Conservation (phyloP, 352 stramenopile genomes). For the Pelagophyceae sp. region DNA sequence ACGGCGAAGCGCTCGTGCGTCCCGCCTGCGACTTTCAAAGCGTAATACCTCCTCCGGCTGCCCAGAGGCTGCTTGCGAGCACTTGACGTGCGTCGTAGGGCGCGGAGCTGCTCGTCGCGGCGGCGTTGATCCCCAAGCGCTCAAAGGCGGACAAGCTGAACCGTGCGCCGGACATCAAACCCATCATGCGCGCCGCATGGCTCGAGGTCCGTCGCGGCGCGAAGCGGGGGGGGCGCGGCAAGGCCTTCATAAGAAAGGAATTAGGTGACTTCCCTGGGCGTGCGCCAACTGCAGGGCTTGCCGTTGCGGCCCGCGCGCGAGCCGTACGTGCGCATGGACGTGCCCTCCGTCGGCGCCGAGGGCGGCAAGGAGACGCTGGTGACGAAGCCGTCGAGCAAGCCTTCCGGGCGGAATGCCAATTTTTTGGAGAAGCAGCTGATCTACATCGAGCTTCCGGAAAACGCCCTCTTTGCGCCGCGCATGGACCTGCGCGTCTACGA, state of each 20-base stretch:
- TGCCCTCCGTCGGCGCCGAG: constrained; percentile 3
- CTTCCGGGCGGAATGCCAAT: constrained; percentile 21
- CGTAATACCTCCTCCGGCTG: too few species aligned
- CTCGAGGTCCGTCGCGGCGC: too few species aligned
- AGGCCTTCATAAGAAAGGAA: too few species aligned
- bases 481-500: constrained; percentile 25
- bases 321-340: constrained; percentile 6
- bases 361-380: not conserved
- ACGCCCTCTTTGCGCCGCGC: constrained; percentile 21
- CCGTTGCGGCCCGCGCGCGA: not conserved
- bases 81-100: too few species aligned
- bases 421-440: constrained; percentile 18
- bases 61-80: too few species aligned
- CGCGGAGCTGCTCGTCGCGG: not conserved
- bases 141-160: not conserved
- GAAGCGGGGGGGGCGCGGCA: too few species aligned
- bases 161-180: constrained; percentile 7
- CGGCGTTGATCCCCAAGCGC: not conserved
- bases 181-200: constrained; percentile 16
- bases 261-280: constrained; percentile 6
- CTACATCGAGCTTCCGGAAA: constrained; percentile 15
- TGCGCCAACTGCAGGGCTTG: not conserved
- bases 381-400: constrained; percentile 18
- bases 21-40: too few species aligned
- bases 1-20: not conserved